Evolutionary conservation across 768 basidiomycete species (phyloP), one percentile per base, ranked within the genome.

Genomic region (Rhizopogon salebrosus): DNA sequence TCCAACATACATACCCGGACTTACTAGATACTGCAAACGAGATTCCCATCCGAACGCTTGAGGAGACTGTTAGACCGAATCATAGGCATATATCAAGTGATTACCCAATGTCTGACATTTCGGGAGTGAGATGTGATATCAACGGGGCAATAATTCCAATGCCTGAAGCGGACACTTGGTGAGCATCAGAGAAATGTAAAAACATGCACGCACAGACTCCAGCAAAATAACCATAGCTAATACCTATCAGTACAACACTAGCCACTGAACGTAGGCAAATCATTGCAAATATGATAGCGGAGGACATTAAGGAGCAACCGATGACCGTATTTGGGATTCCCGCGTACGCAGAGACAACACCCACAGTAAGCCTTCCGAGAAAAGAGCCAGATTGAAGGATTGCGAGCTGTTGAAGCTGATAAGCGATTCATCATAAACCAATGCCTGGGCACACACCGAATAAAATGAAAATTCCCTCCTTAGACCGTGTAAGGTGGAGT

Each of bases 321-420:
- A 76, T 69, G 7, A 77, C 60, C 31, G 75, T 62, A 48, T 80
- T 74, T 60, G 76, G 66, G 11, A 75, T 65, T 0, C 82, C 80
- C 39, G 75, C 48, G 38, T 62, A 67, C 41, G 64, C 67, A 14
- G 70, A 69, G 34, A 80, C 51, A n/a, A 71, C 48, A n/a, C 70
- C 70, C 0, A 77, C 76, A 13, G 76, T 31, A 1, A 74, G 65
- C 18, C 83, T 75, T 9, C 79, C 81, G 37, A 79, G 54, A 36
- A 80, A 67, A 50, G 73, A 77, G 1, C 73, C 69, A 1, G 62
- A 78, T 58, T 83, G 82, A 22, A 83, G 57, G 23, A 85, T 76
- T 6, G 78, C 72, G 22, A 84, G 62, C 75, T 82, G 48, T 51
- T 1, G 13, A 7, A 4, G 11, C 22, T 23, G 3, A 31, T 58